Evolutionary conservation across 2,329 filamentous ascomycete species (phyloP), one percentile per base, ranked within the genome.

Genomic region (Calonectria hongkongensis): DNA sequence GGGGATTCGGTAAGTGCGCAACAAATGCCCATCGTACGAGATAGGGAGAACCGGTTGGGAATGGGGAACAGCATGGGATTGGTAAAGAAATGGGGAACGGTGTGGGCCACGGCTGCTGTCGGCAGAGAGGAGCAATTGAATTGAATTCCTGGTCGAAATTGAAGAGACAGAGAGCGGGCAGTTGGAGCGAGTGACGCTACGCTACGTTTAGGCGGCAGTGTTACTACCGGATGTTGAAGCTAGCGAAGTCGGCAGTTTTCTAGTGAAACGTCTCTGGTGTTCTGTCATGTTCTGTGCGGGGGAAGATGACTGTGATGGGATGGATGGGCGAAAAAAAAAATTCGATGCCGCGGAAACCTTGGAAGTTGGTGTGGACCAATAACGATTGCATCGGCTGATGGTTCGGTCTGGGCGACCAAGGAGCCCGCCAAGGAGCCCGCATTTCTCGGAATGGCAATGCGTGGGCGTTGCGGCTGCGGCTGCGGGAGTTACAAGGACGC

Each of bases 371-470:
- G 47, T 28, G 45, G 45, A 56, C 64, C 64, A 66, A 66, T 66
- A 51, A 54, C 43, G 25, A 30, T 33, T 45, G 33, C 60, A 60
- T 66, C 56, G 39, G 43, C 43, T 47, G 27, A 48, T 27, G n/a
- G 39, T 30, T 54, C 18, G 39, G 64, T n/a, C 30, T 18, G 54
- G 36, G 56, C 36, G 25, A 30, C n/a, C 39, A 25, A 28, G 27
- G 45, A 62, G 45, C 54, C 56, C 54, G 56, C 66, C 39, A 25
- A 28, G 27, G 45, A 62, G 45, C 54, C 56, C 54, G 56, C 66
- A 68, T 43, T 50, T 68, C 33, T 63, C 66, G 66, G 66, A 68
- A 68, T 63, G 56, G 36, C 13, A 39, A 62, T 62, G 58, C 13
- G 65, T 30, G 45, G 63, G 63, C 12, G 16, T 2, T 64, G 60